These are phyloP conservation scores for Penicillium occitanis DNA, from an alignment of 2,329 filamentous ascomycete species.

Conservation along the genomic window DNA sequence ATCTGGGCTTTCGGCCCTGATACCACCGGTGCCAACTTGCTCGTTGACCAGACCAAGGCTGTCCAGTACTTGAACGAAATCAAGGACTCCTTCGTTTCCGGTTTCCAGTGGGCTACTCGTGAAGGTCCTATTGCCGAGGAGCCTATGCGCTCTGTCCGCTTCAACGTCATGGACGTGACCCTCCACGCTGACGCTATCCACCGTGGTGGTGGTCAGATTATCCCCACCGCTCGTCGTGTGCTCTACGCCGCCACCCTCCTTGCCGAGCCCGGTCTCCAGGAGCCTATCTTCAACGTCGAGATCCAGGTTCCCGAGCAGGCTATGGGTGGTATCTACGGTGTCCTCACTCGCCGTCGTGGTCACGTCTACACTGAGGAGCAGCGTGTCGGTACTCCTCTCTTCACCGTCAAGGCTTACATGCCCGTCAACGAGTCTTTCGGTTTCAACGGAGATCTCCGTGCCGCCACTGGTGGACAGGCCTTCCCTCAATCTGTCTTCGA, in stretches of 20 bases:
- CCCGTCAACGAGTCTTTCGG: slow-evolving; percentile 98
- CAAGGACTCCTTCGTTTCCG: slow-evolving; percentile 99
- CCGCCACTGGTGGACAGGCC: slow-evolving; percentile 90
- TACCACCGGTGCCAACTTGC: slow-evolving; percentile 94
- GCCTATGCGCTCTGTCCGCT: slow-evolving; percentile 94
- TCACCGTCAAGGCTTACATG: slow-evolving; percentile 98
- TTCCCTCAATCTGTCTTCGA: slow-evolving; percentile 99
- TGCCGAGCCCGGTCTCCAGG: slow-evolving; percentile 84
- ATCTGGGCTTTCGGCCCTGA: slow-evolving; percentile 99
- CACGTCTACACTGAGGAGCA: slow-evolving; percentile 99
- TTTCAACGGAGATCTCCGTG: slow-evolving; percentile 96
- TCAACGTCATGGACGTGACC: slow-evolving; percentile 99
- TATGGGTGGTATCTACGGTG: slow-evolving; percentile 99
- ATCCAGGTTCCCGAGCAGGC: slow-evolving; percentile 98
- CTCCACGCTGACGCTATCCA: slow-evolving; percentile 99
- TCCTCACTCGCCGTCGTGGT: slow-evolving; percentile 95
- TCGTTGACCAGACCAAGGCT: slow-evolving; percentile 99
- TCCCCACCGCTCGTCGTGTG: slow-evolving; percentile 96
- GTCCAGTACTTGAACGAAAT: slow-evolving; percentile 99
- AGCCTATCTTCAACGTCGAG: slow-evolving; percentile 98
- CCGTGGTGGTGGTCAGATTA: slow-evolving; percentile 98
- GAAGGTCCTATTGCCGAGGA: slow-evolving; percentile 98
- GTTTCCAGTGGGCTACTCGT: slow-evolving; percentile 99
- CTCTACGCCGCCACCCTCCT: slow-evolving; percentile 90
- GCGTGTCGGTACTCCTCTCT: slow-evolving; percentile 96